Conservation (phyloP, 139 green algal genomes). For the Deuterostichococcus epilithicus region DNA sequence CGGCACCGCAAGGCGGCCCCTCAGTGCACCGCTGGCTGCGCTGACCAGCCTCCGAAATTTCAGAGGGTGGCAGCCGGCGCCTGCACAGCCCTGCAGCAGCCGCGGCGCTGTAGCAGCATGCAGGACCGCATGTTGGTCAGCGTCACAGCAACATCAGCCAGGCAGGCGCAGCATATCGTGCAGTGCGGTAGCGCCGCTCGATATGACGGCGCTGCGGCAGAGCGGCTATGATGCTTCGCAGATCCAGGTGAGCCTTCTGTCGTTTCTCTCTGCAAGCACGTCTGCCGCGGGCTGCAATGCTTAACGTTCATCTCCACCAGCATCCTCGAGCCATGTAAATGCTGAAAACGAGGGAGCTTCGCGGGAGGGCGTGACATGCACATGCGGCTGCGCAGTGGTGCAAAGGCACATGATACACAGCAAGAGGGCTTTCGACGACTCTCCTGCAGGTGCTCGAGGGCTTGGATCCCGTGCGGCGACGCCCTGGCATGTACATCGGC, state of each 20-base stretch:
- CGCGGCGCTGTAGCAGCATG: too few relatives aligned
- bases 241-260: background rate
- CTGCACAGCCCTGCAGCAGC: too few relatives aligned
- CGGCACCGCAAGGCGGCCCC: background rate
- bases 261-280: too few relatives aligned
- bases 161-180: background rate
- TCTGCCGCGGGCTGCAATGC: too few relatives aligned
- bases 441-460: conserved; percentile 86
- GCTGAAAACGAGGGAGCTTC: too few relatives aligned
- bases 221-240: background rate
- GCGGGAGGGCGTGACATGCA: too few relatives aligned
- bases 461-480: conserved; percentile 95
- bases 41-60: background rate
- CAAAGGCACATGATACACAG: too few relatives aligned
- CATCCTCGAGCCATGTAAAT: too few relatives aligned
- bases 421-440: too few relatives aligned
- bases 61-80: background rate
- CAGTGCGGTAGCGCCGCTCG: background rate
- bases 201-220: background rate
- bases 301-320: too few relatives aligned
- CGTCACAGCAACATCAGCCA: background rate
- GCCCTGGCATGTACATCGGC: conserved; percentile 99
- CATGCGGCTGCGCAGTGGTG: too few relatives aligned
- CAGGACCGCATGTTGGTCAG: too few relatives aligned
- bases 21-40: background rate